Evolutionary conservation across 129 eudicot species (phyloP).

Genomic region (Helianthus annuus): DNA sequence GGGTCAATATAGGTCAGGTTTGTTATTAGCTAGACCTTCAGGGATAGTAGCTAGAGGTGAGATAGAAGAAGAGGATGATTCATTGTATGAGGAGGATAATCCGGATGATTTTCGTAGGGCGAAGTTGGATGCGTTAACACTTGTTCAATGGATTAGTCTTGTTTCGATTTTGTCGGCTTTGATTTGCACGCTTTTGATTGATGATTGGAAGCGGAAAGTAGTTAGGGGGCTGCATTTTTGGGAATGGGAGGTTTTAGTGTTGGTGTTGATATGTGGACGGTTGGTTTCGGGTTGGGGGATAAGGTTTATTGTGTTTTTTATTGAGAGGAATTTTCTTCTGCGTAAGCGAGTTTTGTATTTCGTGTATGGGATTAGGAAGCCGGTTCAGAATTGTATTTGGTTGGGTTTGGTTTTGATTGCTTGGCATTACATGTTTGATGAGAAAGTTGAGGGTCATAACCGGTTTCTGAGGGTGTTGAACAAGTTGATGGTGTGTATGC

Average conservation of each 20-base stretch:
- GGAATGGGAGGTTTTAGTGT: slow-evolving; percentile 86
- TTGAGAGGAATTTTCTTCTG: slow-evolving; percentile 71
- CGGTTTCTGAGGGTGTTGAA: slow-evolving; percentile 49
- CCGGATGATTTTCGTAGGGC: slow-evolving; percentile 56
- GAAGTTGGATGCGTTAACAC: slow-evolving; percentile 50
- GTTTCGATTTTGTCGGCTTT: slow-evolving; percentile 48
- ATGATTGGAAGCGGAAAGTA: slow-evolving; percentile 36
- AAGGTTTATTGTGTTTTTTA: slow-evolving; percentile 54
- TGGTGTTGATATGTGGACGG: slow-evolving; percentile 82
- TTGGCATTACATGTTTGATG: slow-evolving; percentile 74
- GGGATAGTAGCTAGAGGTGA: slow-evolving; percentile 39
- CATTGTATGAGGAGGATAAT: slow-evolving; percentile 61
- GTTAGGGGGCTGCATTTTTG: slow-evolving; percentile 60
- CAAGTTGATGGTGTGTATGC: slow-evolving; percentile 60
- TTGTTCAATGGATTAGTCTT: slow-evolving; percentile 57
- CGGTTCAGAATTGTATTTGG: slow-evolving; percentile 83
- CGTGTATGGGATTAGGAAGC: slow-evolving; percentile 67
- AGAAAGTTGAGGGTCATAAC: slow-evolving; percentile 48
- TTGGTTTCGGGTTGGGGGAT: slow-evolving; percentile 82
- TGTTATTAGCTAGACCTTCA: slow-evolving; percentile 32
- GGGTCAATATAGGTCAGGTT: slow-evolving; percentile 45
- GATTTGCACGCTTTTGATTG: slow-evolving; percentile 41
- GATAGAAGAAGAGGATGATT: slow-evolving; percentile 71
- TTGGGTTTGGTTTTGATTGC: slow-evolving; percentile 71
- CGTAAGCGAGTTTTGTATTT: slow-evolving; percentile 73